These are phyloP conservation scores for Ogataea pini DNA, from an alignment of 805 yeast genomes.

Conservation along the genomic window DNA sequence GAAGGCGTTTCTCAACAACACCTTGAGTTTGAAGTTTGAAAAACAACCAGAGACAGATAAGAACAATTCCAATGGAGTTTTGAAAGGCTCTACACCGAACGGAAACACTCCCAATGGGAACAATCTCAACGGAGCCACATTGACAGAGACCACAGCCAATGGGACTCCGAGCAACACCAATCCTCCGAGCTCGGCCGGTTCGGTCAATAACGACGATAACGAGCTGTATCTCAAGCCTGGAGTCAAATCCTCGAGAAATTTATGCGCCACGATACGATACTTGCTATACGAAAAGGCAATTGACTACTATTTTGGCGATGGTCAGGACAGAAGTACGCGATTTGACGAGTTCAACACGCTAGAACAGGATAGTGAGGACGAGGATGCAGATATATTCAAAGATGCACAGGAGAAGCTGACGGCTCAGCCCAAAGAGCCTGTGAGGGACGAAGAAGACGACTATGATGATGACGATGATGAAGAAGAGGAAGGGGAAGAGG, in stretches of 20 bases:
- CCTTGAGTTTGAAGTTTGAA: slow-evolving; percentile 32
- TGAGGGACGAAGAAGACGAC: slow-evolving; percentile 34
- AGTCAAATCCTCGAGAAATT: slow-evolving; percentile 47
- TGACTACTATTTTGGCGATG: slow-evolving; percentile 36
- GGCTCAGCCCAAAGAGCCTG: slow-evolving; percentile 4
- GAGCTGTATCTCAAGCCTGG: slow-evolving; percentile 49
- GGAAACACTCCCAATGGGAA: not conserved
- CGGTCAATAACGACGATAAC: slow-evolving; percentile 25
- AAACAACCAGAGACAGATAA: slow-evolving; percentile 25
- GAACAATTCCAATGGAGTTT: not conserved
- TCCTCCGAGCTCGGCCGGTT: not conserved
- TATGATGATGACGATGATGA: slow-evolving; percentile 37
- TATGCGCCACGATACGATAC: slow-evolving; percentile 66
- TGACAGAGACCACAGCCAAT: slow-evolving; percentile 7
- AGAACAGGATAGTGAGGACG: slow-evolving; percentile 31
- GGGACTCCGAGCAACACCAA: slow-evolving; percentile 1
- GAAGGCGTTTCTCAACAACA: slow-evolving; percentile 48
- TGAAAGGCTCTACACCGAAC: not conserved
- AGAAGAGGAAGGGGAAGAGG: slow-evolving; percentile 17
- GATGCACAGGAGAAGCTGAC: slow-evolving; percentile 16
- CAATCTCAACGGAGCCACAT: slow-evolving; percentile 2
- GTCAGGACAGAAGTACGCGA: slow-evolving; percentile 7
- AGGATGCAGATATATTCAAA: slow-evolving; percentile 28
- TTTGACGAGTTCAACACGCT: slow-evolving; percentile 22
- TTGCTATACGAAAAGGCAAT: slow-evolving; percentile 73